Percentiles rank a stretch among this genome's conserved stretches.
Conservation (phyloP, 2,329 filamentous ascomycete species). For the Penicillium sp. region DNA sequence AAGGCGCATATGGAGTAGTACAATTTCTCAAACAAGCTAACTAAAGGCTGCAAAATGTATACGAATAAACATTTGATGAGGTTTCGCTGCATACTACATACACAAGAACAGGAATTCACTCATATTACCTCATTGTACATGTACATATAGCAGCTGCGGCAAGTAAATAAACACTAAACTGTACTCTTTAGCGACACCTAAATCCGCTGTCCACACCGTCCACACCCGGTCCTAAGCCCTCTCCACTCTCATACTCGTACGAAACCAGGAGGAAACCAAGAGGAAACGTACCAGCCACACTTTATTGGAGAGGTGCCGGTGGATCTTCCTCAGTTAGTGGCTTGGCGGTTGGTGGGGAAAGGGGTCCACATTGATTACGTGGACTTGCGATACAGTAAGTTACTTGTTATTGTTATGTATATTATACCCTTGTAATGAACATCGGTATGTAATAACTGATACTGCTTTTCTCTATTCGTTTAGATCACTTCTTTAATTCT, state of each 20-base stretch:
- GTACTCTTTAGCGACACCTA: neutral
- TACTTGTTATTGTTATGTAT: neutral
- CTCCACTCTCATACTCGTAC: conserved; percentile 10
- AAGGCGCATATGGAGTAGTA: neutral
- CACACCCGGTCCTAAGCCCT: neutral
- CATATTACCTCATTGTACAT: neutral
- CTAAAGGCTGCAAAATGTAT: neutral
- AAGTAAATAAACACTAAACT: neutral
- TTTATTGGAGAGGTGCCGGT: neutral
- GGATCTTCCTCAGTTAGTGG: conserved; percentile 5
- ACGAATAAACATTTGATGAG: neutral
- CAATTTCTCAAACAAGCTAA: neutral
- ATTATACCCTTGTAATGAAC: neutral
- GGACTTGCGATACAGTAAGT: neutral
- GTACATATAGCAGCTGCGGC: neutral
- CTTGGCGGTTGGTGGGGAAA: conserved; percentile 10
- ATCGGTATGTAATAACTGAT: neutral
- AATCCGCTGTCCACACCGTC: neutral
- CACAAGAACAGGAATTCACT: neutral
- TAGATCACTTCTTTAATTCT: neutral
- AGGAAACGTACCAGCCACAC: conserved; percentile 1
- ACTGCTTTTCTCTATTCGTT: neutral
- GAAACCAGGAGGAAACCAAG: neutral
- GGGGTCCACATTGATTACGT: neutral
- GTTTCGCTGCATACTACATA: neutral